Conservation (phyloP, 192 early-diverging fungal genomes). For the Phlyctochytrium bullatum region DNA sequence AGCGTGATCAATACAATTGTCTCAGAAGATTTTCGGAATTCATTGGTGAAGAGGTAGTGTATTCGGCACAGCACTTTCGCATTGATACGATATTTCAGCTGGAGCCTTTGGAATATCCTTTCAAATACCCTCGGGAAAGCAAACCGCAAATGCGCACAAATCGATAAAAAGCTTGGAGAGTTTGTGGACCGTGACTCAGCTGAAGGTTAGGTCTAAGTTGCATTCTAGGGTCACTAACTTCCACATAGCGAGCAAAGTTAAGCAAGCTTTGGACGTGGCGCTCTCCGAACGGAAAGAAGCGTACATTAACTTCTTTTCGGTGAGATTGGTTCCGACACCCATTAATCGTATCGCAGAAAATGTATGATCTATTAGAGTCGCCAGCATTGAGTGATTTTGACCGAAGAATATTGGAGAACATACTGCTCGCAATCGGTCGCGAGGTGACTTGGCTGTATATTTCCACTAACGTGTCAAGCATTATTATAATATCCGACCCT, state of each 20-base stretch:
- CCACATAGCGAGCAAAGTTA: constrained; percentile 43
- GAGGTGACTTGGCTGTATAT: constrained; percentile 13
- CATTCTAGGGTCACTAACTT: constrained; percentile 13
- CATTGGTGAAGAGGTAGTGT: constrained; percentile 26
- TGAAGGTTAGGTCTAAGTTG: not conserved
- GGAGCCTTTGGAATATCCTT: constrained; percentile 84
- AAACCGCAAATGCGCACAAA: constrained; percentile 72
- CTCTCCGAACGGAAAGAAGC: constrained; percentile 79
- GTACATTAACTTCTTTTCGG: constrained; percentile 69
- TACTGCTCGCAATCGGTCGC: not conserved
- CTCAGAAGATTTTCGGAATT: constrained; percentile 12
- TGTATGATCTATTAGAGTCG: constrained; percentile 15
- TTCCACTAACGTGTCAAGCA: constrained; percentile 48
- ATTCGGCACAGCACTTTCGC: constrained; percentile 16
- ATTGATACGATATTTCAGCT: no score
- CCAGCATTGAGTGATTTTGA: no score
- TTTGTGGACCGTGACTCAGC: not conserved
- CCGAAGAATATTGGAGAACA: no score
- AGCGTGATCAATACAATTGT: constrained; percentile 73
- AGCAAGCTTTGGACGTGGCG: constrained; percentile 67
- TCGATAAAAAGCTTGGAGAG: constrained; percentile 52
- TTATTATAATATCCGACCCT: constrained; percentile 48
- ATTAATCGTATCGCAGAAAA: not conserved
- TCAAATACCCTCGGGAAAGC: constrained; percentile 84
- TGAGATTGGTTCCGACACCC: constrained; percentile 35